Base-by-base conservation (phyloP, 179 eudicot species). In the Corrigiola litoralis region DNA sequence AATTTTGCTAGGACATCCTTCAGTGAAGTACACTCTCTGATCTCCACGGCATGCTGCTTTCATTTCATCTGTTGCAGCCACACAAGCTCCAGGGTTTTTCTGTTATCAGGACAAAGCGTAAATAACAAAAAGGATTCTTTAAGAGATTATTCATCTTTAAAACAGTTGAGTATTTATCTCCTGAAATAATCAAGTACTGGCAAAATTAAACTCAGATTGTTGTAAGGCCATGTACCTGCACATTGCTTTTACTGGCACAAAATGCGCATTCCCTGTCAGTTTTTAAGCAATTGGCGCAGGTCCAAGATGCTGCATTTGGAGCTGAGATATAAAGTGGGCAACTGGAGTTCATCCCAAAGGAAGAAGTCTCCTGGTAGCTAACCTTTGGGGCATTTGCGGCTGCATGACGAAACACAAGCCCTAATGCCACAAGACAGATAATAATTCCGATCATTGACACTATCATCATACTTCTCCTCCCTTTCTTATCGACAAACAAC, bases 401-500 rank as follows among this genome's bases (percentile, higher is more conserved):
- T 49, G 95, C 82, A 62, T 71, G 53, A 12, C 51, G 61, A 41
- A 90, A 90, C 18, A 56, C 58, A 46, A 84, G 66, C 16, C 51
- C 52, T 33, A 90, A 64, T 3, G 71, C 80, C 3, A 79, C 58
- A 0, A 90, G 82, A 52, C 86, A 87, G 8, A 53, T 6, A 16
- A 90, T 85, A 48, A 87, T 78, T 50, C 92, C 92, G 28, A 81
- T 37, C 91, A 87, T 82, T 2, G 92, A 87, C 9, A 80, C 17
- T 0, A 90, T 66, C 97, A 90, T 87, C 72, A 87, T 61, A 33
- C 52, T 82, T 62, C 95, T 81, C 83, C 97, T 82, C 46, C 92
- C 97, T 23, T 49, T 80, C 64, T 88, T 74, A 58, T 90, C 97
- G 6, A 90, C 91, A 23, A 85, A 79, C 21, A 66, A 37, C 89